Base-by-base conservation (phyloP, 129 eudicot species). In the Glebionis coronaria region DNA sequence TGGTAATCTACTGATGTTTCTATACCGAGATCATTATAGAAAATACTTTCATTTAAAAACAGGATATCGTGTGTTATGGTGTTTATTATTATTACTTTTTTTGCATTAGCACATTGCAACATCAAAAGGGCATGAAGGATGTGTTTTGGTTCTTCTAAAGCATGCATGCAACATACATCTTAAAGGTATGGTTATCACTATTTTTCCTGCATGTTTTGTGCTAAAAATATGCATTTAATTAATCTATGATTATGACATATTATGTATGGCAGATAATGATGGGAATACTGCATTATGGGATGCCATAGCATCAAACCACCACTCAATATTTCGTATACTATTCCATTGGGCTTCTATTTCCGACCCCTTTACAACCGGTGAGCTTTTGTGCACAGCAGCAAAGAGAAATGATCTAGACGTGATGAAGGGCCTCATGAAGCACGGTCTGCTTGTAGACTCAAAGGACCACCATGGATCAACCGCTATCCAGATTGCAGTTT, bases 231-330 rank as follows among this genome's bases (percentile, higher is more conserved):
- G 25, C 19, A 61, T 12, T 42, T 25, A 29, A 68, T 35, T 46
- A 23, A 64, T 53, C 49, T 66, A 38, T 56, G 35, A 1, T 56
- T 42, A 8, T 60, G 69, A 75, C 44, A 50, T 40, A 28, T 79
- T 31, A 31, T 9, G 29, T 18, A 25, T 72, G 56, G 68, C 78
- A 91, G 97, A 91, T 73, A 25, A 61, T 18, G 73, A 91, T 35
- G 95, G 97, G 5, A 85, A 91, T 74, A 87, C 95, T 27, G 95
- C 97, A 57, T 35, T 91, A 74, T 87, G 97, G 97, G 97, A 85
- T 59, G 93, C 97, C 10, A 82, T 91, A 68, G 71, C 87, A 58
- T 65, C 86, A 75, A 85, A 87, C 69, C 84, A 91, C 76, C 90
- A 91, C 61, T 77, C 90, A 3, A 85, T 83, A 66, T 91, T 91